Evolutionary conservation across 2,329 filamentous ascomycete genomes (phyloP).

Genomic region (Monilinia vaccinii-corymbosi): DNA sequence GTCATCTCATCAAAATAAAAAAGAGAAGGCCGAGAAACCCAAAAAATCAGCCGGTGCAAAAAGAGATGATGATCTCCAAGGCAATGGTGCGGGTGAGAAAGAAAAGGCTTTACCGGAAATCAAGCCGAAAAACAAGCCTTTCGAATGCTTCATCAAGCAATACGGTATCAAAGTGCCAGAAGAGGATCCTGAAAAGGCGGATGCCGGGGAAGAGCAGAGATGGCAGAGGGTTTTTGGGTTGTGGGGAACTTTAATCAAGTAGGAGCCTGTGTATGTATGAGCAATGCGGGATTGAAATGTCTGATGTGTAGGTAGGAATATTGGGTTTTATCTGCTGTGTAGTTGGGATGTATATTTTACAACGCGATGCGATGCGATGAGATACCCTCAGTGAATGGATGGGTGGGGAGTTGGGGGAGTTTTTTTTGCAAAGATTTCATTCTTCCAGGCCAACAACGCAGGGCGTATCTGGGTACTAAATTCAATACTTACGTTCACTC

Average conservation of each 20-base stretch:
- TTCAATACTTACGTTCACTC: no score
- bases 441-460: no score
- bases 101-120: conserved; percentile 10
- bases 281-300: background rate
- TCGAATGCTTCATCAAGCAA: conserved; percentile 62
- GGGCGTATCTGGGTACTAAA: no score
- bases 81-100: background rate
- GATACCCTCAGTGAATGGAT: background rate
- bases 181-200: conserved; percentile 34
- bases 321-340: background rate
- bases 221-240: conserved; percentile 58
- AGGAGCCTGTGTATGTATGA: background rate
- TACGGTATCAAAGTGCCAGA: conserved; percentile 48
- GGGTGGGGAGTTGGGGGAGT: background rate
- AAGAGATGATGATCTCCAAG: background rate
- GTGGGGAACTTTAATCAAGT: conserved; percentile 53
- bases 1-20: background rate
- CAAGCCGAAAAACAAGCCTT: conserved; percentile 44
- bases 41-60: background rate
- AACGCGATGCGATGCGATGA: background rate
- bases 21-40: background rate
- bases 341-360: background rate
- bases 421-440: background rate
- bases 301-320: background rate
- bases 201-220: conserved; percentile 37